Base-by-base conservation (phyloP, 805 yeast genomes). In the Vanderwaltozyma yarrowii region DNA sequence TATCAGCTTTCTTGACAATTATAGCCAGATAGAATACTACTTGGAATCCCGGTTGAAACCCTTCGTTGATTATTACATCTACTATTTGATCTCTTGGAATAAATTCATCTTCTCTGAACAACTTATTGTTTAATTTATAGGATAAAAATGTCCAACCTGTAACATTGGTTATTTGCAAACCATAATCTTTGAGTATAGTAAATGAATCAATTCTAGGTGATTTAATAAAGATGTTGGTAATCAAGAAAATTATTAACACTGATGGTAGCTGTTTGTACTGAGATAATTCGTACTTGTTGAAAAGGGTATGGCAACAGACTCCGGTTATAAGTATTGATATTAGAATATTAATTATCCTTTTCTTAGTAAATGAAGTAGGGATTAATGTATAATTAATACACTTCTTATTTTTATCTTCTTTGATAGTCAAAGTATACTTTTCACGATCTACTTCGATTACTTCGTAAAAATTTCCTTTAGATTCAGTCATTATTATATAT, bases 21-120 rank as follows among this genome's bases (percentile, higher is more conserved):
- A 81, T 62, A 30, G 79, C 74, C 54, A 83, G 60, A 50, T 81
- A 78, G 53, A 69, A 78, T 2, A 78, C 64, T 9, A 81, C 85
- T 44, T 77, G 78, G 44, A 76, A 71, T 5, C 80, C 80, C 38
- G 67, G 67, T 32, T 41, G 40, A 52, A 84, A 82, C 0, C 83
- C 88, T 56, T 84, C 94, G 52, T 81, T 81, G 19, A 84, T 76
- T 0, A 80, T 72, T 10, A 83, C 56, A 54, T 82, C 89, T 4
- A 72, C 68, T 36, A 83, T 67, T 32, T 65, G 64, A 33, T 69
- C 71, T 28, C 67, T 58, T 0, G 87, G 80, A 10, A 80, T 67
- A 52, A 83, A 80, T 20, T 60, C 41, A 13, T 36, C 33, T 17
- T 39, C 33, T 15, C 27, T 33, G 5, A 50, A 39, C 21, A 46